Evolutionary conservation across 2,329 filamentous ascomycete genomes (phyloP).

Genomic region (Knufia petricola): DNA sequence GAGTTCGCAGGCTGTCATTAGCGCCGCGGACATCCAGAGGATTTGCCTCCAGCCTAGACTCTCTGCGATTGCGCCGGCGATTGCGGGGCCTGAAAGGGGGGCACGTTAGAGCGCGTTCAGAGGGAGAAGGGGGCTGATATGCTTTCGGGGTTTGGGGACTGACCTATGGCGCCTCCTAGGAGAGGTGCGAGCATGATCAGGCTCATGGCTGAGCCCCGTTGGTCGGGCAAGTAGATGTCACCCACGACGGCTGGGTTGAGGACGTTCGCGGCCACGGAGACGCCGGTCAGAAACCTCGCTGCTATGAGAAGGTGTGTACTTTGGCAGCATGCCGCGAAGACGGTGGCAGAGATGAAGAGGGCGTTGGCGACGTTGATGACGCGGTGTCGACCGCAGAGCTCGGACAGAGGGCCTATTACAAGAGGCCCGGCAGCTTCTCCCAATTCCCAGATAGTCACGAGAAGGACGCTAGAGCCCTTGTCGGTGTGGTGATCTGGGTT

Average conservation of each 20-base stretch:
- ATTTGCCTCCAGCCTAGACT: conserved; percentile 21
- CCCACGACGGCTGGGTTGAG: conserved; percentile 55
- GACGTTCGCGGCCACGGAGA: conserved; percentile 42
- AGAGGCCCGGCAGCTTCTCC: conserved; percentile 40
- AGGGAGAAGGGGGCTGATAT: no score
- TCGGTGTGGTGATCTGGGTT: conserved; percentile 28
- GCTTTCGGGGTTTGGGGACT: no score
- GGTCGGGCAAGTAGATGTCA: conserved; percentile 50
- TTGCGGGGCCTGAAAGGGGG: no score
- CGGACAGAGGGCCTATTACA: conserved; percentile 37
- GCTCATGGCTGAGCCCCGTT: conserved; percentile 51
- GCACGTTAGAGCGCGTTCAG: no score
- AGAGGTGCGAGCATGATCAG: conserved; percentile 49
- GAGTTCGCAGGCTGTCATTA: conserved; percentile 17
- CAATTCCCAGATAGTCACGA: conserved; percentile 42
- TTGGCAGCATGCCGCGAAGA: conserved; percentile 32
- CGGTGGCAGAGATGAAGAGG: conserved; percentile 36
- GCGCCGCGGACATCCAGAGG: conserved; percentile 19
- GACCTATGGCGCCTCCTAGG: conserved; percentile 26
- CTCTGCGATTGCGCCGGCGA: conserved; percentile 22
- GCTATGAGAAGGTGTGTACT: conserved; percentile 33
- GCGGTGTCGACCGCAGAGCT: conserved; percentile 33
- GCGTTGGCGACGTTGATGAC: conserved; percentile 33
- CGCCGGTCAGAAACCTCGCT: conserved; percentile 35
- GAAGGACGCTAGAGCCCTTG: conserved; percentile 42